Conservation (phyloP, 352 stramenopile genomes). For the Saprolegnia parasitica region DNA sequence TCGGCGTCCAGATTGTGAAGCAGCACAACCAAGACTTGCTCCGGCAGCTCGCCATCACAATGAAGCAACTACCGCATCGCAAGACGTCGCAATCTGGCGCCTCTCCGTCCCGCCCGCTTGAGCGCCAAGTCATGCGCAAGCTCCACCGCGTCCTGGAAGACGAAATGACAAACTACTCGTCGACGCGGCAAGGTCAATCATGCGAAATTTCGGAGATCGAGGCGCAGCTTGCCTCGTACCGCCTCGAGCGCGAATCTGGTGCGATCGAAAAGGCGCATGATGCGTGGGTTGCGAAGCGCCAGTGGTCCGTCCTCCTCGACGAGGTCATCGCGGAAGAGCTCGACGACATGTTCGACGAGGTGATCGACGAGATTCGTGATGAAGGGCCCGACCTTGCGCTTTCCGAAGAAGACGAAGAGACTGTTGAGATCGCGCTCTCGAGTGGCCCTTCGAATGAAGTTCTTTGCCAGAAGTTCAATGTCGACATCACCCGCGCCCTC, state of each 20-base stretch:
- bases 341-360: constrained; percentile 49
- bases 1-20: constrained; percentile 27
- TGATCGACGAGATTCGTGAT: constrained; percentile 51
- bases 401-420: constrained; percentile 51
- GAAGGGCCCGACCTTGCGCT: constrained; percentile 51
- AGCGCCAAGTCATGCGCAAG: background rate
- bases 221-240: constrained; percentile 8
- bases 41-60: constrained; percentile 10
- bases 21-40: constrained; percentile 16
- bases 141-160: background rate
- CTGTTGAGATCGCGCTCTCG: constrained; percentile 56
- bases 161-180: constrained; percentile 12
- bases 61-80: constrained; percentile 23
- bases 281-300: constrained; percentile 20
- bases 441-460: constrained; percentile 52
- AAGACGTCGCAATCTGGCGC: constrained; percentile 17
- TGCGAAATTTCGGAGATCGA: constrained; percentile 15
- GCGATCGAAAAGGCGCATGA: constrained; percentile 23
- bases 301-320: constrained; percentile 41
- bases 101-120: background rate
- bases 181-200: background rate
- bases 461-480: constrained; percentile 76
- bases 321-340: constrained; percentile 57
- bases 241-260: constrained; percentile 10
- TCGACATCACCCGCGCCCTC: constrained; percentile 67